phyloP scores from a whole-genome alignment of 345 rosid species.

The Psidium guajava region DNA sequence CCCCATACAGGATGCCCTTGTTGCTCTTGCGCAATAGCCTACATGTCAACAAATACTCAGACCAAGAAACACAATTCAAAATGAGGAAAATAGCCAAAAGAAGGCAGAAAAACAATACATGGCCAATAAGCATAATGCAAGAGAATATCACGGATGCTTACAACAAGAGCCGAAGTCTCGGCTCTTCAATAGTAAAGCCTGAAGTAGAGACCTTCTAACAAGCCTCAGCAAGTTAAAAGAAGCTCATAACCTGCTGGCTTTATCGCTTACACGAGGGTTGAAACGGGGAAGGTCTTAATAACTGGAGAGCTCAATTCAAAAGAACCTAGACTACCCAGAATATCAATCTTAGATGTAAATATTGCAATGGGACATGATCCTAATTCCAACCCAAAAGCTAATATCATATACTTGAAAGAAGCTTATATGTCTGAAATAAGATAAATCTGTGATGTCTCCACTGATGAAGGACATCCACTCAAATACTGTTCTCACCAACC shows the following conservation, averaged over 20 bases:
- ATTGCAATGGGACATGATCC: background rate
- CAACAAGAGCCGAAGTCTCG: background rate
- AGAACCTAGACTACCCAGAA: background rate
- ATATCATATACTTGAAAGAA: background rate
- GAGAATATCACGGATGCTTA: background rate
- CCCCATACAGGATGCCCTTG: slow-evolving; percentile 89
- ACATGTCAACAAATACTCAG: slow-evolving; percentile 9
- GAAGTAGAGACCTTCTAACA: background rate
- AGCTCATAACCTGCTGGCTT: background rate
- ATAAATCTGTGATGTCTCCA: background rate
- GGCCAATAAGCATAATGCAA: background rate
- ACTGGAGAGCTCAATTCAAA: background rate
- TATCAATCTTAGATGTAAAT: background rate
- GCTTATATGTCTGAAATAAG: background rate
- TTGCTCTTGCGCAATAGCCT: slow-evolving; percentile 86
- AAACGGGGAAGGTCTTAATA: background rate
- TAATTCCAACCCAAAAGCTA: background rate
- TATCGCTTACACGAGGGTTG: background rate
- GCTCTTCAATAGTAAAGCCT: background rate
- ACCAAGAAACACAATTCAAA: background rate
- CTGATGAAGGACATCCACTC: background rate
- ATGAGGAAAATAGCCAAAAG: background rate
- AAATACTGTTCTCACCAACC: background rate
- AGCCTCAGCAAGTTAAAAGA: background rate
- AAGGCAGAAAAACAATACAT: background rate